These are phyloP conservation scores for Calamus simplicifolius DNA, from an alignment of 176 grass and related monocot genomes.

Conservation along the genomic window DNA sequence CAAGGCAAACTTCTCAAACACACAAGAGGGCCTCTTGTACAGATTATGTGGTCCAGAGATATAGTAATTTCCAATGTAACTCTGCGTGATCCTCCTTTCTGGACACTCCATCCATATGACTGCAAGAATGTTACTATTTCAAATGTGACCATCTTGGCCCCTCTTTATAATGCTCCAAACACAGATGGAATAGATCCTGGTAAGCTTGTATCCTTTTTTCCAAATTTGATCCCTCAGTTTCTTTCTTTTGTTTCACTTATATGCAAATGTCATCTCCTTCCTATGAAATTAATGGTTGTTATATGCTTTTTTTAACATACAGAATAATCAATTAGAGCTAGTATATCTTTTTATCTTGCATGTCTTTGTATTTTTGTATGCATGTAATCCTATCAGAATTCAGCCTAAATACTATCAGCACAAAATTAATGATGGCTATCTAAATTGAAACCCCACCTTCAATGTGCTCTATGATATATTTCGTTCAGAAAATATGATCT, in stretches of 20 bases:
- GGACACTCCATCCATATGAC: slow-evolving; percentile 84
- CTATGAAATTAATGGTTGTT: too few species aligned
- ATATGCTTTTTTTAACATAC: too few species aligned
- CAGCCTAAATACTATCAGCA: too few species aligned
- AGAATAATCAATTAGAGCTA: too few species aligned
- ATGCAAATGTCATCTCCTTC: too few species aligned
- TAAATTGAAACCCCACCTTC: too few species aligned
- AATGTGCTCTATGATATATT: too few species aligned
- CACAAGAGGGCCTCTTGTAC: slow-evolving; percentile 80
- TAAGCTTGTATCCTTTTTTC: slow-evolving; percentile 17
- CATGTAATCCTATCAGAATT: too few species aligned
- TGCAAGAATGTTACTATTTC: slow-evolving; percentile 79
- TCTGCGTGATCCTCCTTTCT: slow-evolving; percentile 76
- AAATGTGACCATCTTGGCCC: slow-evolving; percentile 71
- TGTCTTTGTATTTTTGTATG: too few species aligned
- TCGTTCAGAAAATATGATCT: too few species aligned
- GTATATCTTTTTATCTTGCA: too few species aligned
- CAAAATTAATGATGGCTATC: too few species aligned
- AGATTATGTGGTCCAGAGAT: slow-evolving; percentile 68
- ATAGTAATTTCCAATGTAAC: slow-evolving; percentile 84
- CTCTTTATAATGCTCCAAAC: slow-evolving; percentile 62
- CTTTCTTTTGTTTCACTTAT: slow-evolving; percentile 3
- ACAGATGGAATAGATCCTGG: slow-evolving; percentile 98
- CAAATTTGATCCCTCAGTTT: background rate
- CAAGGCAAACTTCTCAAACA: slow-evolving; percentile 51